phyloP scores from a whole-genome alignment of 306 rosid species.

The Vicia villosa region DNA sequence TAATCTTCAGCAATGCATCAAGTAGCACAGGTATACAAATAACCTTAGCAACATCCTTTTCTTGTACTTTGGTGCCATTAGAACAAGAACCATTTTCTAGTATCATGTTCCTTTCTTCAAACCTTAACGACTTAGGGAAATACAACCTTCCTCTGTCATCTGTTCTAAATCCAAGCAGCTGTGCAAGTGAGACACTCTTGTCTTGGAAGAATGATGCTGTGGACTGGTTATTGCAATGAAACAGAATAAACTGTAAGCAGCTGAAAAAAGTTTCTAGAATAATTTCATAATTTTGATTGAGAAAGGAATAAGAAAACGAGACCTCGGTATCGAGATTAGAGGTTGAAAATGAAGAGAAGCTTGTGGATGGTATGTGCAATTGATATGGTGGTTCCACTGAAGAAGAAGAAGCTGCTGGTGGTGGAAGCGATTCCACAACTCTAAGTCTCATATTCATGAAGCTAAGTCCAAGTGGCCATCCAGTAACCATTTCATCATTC shows the following conservation, averaged over 20 bases:
- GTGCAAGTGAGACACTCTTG: conserved; percentile 71
- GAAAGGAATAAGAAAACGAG: conserved; percentile 16
- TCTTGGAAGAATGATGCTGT: conserved; percentile 83
- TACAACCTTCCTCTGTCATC: conserved; percentile 51
- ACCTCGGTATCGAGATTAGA: conserved; percentile 90
- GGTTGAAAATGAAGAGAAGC: conserved; percentile 82
- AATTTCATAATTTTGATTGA: neutral
- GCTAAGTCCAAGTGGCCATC: conserved; percentile 92
- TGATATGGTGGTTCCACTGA: conserved; percentile 40
- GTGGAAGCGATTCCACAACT: conserved; percentile 48
- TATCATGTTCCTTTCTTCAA: conserved; percentile 44
- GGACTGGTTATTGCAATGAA: conserved; percentile 52
- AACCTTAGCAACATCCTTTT: conserved; percentile 39
- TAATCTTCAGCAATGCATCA: conserved; percentile 36
- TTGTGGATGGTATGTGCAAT: conserved; percentile 52
- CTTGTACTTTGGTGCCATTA: conserved; percentile 38
- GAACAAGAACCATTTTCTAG: conserved; percentile 35
- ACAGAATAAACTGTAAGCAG: conserved; percentile 24
- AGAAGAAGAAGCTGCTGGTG: conserved; percentile 22
- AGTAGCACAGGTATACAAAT: conserved; percentile 57
- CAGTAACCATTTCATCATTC: conserved; percentile 56
- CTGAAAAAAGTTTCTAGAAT: neutral
- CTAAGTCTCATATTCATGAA: conserved; percentile 58
- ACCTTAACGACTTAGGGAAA: conserved; percentile 40
- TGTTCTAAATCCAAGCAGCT: conserved; percentile 62